Evolutionary conservation across 148 eudicot genomes (phyloP).

Genomic region (Rhododendron ovatum): DNA sequence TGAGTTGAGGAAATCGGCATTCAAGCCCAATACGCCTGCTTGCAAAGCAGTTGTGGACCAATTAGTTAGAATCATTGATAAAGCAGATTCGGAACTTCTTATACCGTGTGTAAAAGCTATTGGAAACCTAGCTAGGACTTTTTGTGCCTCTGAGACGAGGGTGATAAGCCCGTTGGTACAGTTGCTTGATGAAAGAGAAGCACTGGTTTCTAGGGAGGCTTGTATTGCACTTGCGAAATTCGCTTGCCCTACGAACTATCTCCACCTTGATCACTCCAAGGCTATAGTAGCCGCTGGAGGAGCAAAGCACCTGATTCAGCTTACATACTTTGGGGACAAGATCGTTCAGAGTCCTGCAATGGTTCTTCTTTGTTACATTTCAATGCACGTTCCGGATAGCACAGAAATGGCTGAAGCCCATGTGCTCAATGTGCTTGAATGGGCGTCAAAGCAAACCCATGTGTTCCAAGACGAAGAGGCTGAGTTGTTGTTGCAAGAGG

Average conservation of each 20-base stretch:
- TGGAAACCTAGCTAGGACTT: constrained; percentile 13
- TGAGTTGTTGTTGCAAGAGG: neutral
- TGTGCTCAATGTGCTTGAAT: constrained; percentile 9
- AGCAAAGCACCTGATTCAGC: constrained; percentile 17
- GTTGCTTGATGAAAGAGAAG: constrained; percentile 9
- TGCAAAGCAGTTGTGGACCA: constrained; percentile 14
- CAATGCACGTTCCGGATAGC: constrained; percentile 8
- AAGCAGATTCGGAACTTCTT: constrained; percentile 12
- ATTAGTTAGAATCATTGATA: neutral
- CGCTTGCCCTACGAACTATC: neutral
- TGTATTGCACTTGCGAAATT: constrained; percentile 4
- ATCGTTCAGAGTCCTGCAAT: neutral
- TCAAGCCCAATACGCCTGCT: constrained; percentile 14
- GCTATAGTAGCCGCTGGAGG: constrained; percentile 9
- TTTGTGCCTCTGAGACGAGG: constrained; percentile 10
- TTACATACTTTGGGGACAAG: constrained; percentile 9
- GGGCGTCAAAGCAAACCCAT: constrained; percentile 11
- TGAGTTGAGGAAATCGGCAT: constrained; percentile 9
- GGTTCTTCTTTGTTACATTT: constrained; percentile 2
- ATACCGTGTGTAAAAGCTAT: neutral
- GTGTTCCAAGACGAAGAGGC: neutral
- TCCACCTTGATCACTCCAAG: constrained; percentile 8
- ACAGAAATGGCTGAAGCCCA: constrained; percentile 8
- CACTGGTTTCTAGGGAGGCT: constrained; percentile 3
- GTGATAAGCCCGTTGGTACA: constrained; percentile 4